Evolutionary conservation across 352 stramenopile genomes (phyloP), one percentile per base, ranked within the genome.

Genomic region (Phytophthora pinifolia): DNA sequence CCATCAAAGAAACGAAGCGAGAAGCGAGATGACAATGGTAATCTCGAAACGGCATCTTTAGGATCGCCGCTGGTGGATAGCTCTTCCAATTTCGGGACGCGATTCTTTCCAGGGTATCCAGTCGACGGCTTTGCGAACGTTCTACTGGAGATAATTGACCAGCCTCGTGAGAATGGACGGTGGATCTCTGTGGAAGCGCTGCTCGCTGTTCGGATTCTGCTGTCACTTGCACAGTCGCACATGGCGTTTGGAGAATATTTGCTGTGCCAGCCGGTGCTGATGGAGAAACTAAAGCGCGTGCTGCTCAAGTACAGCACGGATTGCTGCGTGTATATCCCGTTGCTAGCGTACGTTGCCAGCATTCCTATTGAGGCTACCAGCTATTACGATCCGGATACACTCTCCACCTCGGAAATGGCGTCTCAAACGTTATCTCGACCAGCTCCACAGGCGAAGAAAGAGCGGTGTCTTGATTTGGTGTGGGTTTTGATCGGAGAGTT

Each of bases 401-500:
- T 72, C 4, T 47, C 39, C 3, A 7, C 33, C 12, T 55, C 32
- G 17, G 45, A 49, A 17, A 5, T 45, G 9, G 41, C 32, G 1
- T 20, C 30, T 15, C 60, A 79, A 27, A 55, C 70, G 27, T 82
- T 78, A 36, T 46, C 65, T 7, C 41, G 78, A 6, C 67, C 70
- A 13, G 42, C 62, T 6, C 45, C 74, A 32, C 43, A 27, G 22
- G 22, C 27, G 13, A 57, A 36, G 1, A 73, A 72, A 31, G 51
- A 39, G 14, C 51, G 50, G 2, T 85, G 58, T 34, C 42, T 83
- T n/a, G 67, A 86, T 32, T 53, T 81, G 44, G 69, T 86, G 0
- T 90, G 83, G 83, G 77, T 87, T 35, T 41, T 93, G 7, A 59
- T 93, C 2, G 83, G 80, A 20, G 58, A 65, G 4, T 33, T 89